Percentiles rank a stretch among this genome's conserved stretches.
These are phyloP conservation scores for Tetrahymena malaccensis DNA, from an alignment of 73 alveolate species.

Conservation along the genomic window DNA sequence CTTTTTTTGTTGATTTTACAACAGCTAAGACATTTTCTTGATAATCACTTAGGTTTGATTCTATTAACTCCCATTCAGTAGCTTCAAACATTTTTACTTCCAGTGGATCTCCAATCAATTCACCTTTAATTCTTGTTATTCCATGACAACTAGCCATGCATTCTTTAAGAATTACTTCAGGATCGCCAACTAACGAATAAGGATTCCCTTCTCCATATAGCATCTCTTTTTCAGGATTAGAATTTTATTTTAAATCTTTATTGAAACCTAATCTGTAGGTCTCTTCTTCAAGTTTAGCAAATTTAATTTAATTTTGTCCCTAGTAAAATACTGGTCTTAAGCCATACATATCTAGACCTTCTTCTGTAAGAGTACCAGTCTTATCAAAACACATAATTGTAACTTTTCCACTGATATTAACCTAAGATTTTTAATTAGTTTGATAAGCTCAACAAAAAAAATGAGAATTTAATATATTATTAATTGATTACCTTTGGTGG, in stretches of 20 bases:
- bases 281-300: background rate
- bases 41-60: conserved; percentile 17
- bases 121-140: conserved; percentile 72
- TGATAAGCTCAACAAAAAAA: too few species aligned
- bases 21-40: conserved; percentile 54
- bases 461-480: too few species aligned
- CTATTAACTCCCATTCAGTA: conserved; percentile 81
- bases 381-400: conserved; percentile 87
- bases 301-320: background rate
- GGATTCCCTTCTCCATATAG: background rate
- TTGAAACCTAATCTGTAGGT: background rate
- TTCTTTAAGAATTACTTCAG: conserved; percentile 26
- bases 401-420: conserved; percentile 85
- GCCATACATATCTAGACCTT: conserved; percentile 83
- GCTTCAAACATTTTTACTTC: conserved; percentile 95
- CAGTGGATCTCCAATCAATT: conserved; percentile 91
- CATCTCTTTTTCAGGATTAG: background rate
- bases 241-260: background rate
- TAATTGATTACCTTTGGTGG: conserved; percentile 59
- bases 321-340: conserved; percentile 31
- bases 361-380: conserved; percentile 97
- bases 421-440: background rate
- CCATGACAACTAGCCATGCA: conserved; percentile 86
- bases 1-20: conserved; percentile 7
- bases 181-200: background rate